A percentile compares a stretch with the other conserved stretches of the same genome.
Evolutionary conservation across 176 grass and related monocot species (phyloP).

Genomic region (Melocanna baccifera): DNA sequence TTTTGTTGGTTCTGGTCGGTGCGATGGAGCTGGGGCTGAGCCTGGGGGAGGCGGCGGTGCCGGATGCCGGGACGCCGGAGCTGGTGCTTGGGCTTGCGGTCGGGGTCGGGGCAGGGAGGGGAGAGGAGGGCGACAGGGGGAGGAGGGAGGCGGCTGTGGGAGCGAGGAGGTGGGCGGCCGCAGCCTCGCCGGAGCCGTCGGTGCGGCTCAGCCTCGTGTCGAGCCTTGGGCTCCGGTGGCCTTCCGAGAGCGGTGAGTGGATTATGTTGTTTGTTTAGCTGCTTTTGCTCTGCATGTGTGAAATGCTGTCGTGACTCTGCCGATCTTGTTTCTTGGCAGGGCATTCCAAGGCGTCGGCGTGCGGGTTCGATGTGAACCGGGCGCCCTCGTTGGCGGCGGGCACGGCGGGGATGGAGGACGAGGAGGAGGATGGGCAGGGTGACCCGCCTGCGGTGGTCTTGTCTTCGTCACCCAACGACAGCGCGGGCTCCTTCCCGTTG

Average conservation of each 20-base stretch:
- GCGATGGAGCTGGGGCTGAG: conserved; percentile 77
- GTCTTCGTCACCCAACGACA: conserved; percentile 71
- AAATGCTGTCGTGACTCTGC: neutral
- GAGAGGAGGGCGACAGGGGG: neutral
- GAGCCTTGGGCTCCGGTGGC: conserved; percentile 44
- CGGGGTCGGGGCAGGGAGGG: conserved; percentile 14
- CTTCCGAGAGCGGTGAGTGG: conserved; percentile 15
- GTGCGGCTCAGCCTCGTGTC: conserved; percentile 57
- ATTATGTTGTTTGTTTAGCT: neutral
- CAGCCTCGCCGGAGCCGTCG: conserved; percentile 30
- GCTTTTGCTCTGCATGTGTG: neutral
- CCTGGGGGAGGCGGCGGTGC: conserved; percentile 37
- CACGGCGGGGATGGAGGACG: conserved; percentile 2
- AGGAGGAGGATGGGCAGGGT: neutral
- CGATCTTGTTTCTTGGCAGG: conserved; percentile 19
- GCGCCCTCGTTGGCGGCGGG: conserved; percentile 27
- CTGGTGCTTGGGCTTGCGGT: conserved; percentile 50
- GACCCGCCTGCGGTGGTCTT: conserved; percentile 30
- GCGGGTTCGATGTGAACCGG: conserved; percentile 81
- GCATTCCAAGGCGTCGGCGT: conserved; percentile 23
- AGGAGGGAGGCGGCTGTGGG: neutral
- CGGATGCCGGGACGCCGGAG: conserved; percentile 36
- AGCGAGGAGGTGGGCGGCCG: neutral
- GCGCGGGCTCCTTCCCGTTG: conserved; percentile 49
- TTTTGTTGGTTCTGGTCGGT: neutral